phyloP scores from a whole-genome alignment of 2,329 filamentous ascomycete genomes.

The Pyrenophora seminiperda region DNA sequence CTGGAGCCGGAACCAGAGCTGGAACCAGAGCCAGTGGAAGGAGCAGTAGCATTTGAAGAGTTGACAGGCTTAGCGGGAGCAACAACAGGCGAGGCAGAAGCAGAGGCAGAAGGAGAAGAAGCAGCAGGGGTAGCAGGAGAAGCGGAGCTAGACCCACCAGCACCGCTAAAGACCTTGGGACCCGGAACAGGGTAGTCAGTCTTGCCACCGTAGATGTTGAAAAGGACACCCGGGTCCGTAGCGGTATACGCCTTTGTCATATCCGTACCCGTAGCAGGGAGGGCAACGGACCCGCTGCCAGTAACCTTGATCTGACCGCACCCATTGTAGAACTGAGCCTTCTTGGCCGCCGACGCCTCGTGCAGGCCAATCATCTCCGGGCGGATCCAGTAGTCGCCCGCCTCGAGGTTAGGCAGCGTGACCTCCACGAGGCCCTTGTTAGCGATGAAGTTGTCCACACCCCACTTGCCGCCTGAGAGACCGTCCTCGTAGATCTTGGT shows the following conservation, averaged over 20 bases:
- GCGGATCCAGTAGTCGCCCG: conserved; percentile 51
- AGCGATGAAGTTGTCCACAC: conserved; percentile 47
- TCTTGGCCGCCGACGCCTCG: conserved; percentile 40
- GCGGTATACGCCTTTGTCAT: conserved; percentile 53
- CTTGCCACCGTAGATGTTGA: conserved; percentile 47
- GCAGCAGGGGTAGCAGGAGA: conserved; percentile 21
- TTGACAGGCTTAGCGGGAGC: conserved; percentile 11
- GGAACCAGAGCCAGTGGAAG: conserved; percentile 6
- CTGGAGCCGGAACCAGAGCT: too few species aligned
- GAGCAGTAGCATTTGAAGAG: conserved; percentile 10
- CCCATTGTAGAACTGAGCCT: conserved; percentile 53
- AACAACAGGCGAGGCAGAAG: conserved; percentile 9
- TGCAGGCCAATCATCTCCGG: conserved; percentile 53
- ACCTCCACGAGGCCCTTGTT: conserved; percentile 49
- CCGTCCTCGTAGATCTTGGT: conserved; percentile 52
- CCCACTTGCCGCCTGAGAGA: conserved; percentile 44
- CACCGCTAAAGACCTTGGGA: conserved; percentile 44
- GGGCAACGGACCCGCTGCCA: conserved; percentile 31
- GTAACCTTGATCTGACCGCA: conserved; percentile 50
- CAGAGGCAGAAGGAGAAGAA: background rate
- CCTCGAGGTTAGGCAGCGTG: conserved; percentile 46
- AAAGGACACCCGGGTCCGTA: conserved; percentile 48
- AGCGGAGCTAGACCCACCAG: conserved; percentile 19
- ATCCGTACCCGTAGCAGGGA: conserved; percentile 48
- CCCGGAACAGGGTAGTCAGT: conserved; percentile 50